Evolutionary conservation across 768 basidiomycete species (phyloP).

Genomic region (Arthromyces matolae): DNA sequence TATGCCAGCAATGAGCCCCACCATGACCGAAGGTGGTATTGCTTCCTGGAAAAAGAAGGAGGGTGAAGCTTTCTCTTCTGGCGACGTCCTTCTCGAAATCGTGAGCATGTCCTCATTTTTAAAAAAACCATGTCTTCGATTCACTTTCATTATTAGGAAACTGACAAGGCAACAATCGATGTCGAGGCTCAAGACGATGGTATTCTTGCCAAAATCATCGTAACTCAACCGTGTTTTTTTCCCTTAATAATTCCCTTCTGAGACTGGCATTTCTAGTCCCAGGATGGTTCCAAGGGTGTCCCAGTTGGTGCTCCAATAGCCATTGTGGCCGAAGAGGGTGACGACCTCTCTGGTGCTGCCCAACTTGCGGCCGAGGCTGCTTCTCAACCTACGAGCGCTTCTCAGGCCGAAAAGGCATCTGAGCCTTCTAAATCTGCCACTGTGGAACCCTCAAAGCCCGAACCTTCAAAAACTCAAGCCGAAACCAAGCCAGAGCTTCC

Average conservation of each 20-base stretch:
- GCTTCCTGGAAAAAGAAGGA: constrained; percentile 97
- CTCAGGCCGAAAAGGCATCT: constrained; percentile 18
- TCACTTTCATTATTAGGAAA: constrained; percentile 79
- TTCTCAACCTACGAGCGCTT: constrained; percentile 38
- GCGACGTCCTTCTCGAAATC: constrained; percentile 95
- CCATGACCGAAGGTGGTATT: constrained; percentile 99
- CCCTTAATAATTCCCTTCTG: constrained; percentile 1
- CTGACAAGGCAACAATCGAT: constrained; percentile 99
- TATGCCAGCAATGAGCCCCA: constrained; percentile 99
- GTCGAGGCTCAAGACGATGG: constrained; percentile 99
- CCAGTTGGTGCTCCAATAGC: constrained; percentile 87
- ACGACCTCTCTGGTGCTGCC: constrained; percentile 82
- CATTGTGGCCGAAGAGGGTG: constrained; percentile 91
- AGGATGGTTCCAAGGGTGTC: constrained; percentile 85
- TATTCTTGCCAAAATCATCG: constrained; percentile 93
- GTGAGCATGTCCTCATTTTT: constrained; percentile 46
- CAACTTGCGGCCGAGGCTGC: constrained; percentile 65
- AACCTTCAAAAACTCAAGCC: constrained; percentile 31
- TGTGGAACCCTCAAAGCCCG: constrained; percentile 24
- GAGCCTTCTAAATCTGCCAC: constrained; percentile 17
- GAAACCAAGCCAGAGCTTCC: constrained; percentile 54
- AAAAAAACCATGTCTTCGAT: too few relatives aligned
- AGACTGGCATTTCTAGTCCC: constrained; percentile 47
- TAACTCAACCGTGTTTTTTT: constrained; percentile 25
- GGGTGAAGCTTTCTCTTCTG: constrained; percentile 83